Base-by-base conservation (phyloP, 257 asterid genomes). In the Handroanthus guayacan region DNA sequence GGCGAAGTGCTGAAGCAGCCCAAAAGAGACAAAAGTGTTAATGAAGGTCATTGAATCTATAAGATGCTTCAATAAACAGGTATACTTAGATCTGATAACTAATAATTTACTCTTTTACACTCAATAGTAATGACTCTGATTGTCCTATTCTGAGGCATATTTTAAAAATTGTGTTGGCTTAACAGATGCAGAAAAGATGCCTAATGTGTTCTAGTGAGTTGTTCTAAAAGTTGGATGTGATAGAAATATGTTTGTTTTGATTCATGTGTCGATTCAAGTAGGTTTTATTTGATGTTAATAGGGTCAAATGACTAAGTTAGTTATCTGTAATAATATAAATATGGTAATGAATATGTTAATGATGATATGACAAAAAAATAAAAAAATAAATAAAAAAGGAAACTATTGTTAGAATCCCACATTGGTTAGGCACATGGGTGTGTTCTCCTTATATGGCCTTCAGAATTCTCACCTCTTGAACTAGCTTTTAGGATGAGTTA, bases 1-100 rank as follows among this genome's bases (percentile, higher is more conserved):
- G 99, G 60, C 98, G 98, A 86, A 95, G 97, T 62, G 99, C 99
- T 95, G 79, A 66, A 84, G 66, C 76, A 86, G 60, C 82, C 55
- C 69, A 78, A 78, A 74, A 75, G 72, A 63, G 65, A 86, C 56
- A 67, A 14, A 55, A 54, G 66, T n/a, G 62, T 79, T 66, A 71
- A 67, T 5, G 57, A 52, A 75, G 63, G 79, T 48, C 69, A 52
- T 50, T 6, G 56, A 64, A 58, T 62, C 41, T 56, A 41, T 64
- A 58, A 57, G n/a, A 69, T 67, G 52, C 55, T 67, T 63, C 50
- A 58, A 64, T 50, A 63, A 51, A 31, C 25, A 67, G 65, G 36
- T 34, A 57, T 34, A 54, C 25, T 62, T 34, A 67, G 36, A 51
- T 57, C 67, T 62, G 52, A 62, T 41, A 61, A n/a, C 13, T 25